Evolutionary conservation across 1,284 basidiomycete species (phyloP).

Genomic region (Chalciporus piperatoides): DNA sequence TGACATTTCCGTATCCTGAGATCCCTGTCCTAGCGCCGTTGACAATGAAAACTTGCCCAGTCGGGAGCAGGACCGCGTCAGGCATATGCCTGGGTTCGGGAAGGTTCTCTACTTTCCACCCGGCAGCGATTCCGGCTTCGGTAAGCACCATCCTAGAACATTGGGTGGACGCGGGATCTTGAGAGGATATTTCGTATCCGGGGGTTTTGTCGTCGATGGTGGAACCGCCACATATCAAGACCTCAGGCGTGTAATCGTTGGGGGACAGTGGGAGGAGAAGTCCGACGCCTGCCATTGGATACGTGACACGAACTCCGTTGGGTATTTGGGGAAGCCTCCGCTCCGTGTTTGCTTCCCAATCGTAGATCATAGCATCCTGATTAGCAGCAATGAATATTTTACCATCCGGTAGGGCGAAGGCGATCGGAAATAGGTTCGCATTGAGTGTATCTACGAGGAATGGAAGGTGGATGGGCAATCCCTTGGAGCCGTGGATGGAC

Average conservation of each 20-base stretch:
- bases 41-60: conserved; percentile 70
- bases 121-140: conserved; percentile 58
- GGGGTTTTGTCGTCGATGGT: conserved; percentile 59
- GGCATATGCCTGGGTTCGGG: conserved; percentile 73
- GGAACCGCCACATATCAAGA: conserved; percentile 79
- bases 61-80: conserved; percentile 79
- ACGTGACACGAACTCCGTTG: conserved; percentile 77
- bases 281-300: conserved; percentile 75
- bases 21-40: conserved; percentile 76
- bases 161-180: conserved; percentile 67
- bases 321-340: conserved; percentile 65
- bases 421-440: conserved; percentile 80
- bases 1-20: conserved; percentile 82
- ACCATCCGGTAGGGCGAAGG: conserved; percentile 70
- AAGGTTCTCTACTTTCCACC: conserved; percentile 76
- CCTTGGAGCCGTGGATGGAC: conserved; percentile 59
- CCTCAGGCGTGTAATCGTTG: conserved; percentile 63
- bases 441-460: conserved; percentile 74
- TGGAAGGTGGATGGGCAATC: conserved; percentile 55
- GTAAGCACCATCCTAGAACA: conserved; percentile 69
- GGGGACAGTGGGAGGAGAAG: conserved; percentile 68
- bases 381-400: conserved; percentile 79
- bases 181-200: conserved; percentile 61
- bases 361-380: conserved; percentile 74
- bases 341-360: conserved; percentile 67